These are phyloP conservation scores for Beauveria bassiana DNA, from an alignment of 2,329 filamentous ascomycete genomes.

Conservation along the genomic window DNA sequence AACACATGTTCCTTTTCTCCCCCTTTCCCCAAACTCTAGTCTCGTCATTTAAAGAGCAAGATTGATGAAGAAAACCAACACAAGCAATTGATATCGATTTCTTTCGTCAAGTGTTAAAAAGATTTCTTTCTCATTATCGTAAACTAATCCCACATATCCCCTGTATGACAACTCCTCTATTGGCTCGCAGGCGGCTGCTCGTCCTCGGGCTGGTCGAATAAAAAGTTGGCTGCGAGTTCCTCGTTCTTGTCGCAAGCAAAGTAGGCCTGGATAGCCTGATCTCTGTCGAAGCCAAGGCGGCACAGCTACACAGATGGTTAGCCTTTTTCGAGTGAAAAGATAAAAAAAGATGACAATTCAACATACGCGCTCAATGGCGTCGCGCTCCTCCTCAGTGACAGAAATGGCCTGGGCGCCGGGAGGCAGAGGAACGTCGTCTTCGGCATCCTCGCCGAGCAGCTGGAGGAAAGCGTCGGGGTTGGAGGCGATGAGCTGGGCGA, in stretches of 20 bases:
- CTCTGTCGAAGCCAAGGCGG: conserved; percentile 84
- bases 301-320: conserved; percentile 54
- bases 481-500: conserved; percentile 83
- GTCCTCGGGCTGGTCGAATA: conserved; percentile 95
- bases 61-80: background rate
- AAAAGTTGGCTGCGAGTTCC: conserved; percentile 93
- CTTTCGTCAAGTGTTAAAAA: background rate
- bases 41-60: background rate
- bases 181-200: conserved; percentile 49
- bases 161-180: conserved; percentile 9
- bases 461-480: conserved; percentile 92
- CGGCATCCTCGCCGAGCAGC: conserved; percentile 78
- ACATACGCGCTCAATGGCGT: conserved; percentile 84
- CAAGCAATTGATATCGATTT: background rate
- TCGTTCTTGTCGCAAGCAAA: conserved; percentile 99
- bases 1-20: background rate
- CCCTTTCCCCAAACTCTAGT: background rate
- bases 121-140: conserved; percentile 11
- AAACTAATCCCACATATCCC: background rate
- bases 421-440: conserved; percentile 76
- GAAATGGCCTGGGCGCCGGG: conserved; percentile 83
- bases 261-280: conserved; percentile 94
- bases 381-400: conserved; percentile 92
- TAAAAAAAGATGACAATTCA: background rate
- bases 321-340: background rate